Evolutionary conservation across 2,329 filamentous ascomycete species (phyloP).

Genomic region (Penicillium brevicompactum): DNA sequence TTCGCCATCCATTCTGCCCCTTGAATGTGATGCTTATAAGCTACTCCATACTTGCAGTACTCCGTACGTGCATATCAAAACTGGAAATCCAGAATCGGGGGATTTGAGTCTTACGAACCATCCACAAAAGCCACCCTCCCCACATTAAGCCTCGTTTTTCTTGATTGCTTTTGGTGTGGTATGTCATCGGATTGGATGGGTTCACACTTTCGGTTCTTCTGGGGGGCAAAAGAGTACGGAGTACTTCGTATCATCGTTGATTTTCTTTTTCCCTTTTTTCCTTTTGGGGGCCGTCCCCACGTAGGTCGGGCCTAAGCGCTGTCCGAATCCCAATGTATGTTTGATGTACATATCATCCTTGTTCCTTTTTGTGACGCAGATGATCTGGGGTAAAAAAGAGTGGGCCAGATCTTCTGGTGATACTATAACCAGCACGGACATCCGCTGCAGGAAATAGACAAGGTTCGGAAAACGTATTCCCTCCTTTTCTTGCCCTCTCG

Average conservation of each 20-base stretch:
- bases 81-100: too few relatives aligned
- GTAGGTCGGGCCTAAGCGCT: slow-evolving; percentile 6
- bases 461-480: slow-evolving; percentile 15
- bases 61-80: too few relatives aligned
- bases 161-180: not conserved
- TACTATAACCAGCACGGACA: slow-evolving; percentile 25
- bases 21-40: not conserved
- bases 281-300: not conserved
- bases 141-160: not conserved
- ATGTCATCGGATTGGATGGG: not conserved
- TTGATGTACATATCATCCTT: not conserved
- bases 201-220: not conserved
- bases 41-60: too few relatives aligned
- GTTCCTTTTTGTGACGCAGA: slow-evolving; percentile 16
- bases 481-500: not conserved
- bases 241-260: not conserved
- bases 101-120: not conserved
- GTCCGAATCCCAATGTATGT: slow-evolving; percentile 5
- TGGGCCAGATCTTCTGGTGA: slow-evolving; percentile 28
- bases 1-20: not conserved
- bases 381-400: slow-evolving; percentile 29
- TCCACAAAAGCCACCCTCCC: slow-evolving; percentile 1
- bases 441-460: slow-evolving; percentile 31
- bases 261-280: not conserved
- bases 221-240: not conserved